These are phyloP conservation scores for Solanum chmielewskii DNA, from an alignment of 257 asterid species.

Conservation along the genomic window DNA sequence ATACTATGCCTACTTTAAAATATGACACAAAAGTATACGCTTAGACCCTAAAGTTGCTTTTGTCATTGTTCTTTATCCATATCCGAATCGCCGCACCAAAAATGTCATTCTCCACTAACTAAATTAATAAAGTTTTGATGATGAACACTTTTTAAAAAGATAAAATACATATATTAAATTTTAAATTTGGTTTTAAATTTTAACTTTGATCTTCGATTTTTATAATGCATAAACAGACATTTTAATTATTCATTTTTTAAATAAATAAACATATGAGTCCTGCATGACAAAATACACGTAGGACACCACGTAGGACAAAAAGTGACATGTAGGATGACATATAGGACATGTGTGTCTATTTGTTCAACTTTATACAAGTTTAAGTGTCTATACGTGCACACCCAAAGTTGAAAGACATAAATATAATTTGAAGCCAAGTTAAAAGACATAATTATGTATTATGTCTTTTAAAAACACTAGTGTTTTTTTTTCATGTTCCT, in stretches of 20 bases:
- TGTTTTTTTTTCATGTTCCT: background rate
- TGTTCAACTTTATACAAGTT: too few species aligned
- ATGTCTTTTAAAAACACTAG: background rate
- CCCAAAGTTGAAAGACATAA: rapidly evolving
- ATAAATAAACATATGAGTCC: too few species aligned
- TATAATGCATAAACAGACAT: too few species aligned
- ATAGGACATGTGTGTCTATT: too few species aligned
- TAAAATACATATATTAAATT: too few species aligned
- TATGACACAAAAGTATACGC: background rate
- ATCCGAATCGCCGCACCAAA: background rate
- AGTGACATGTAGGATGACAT: too few species aligned
- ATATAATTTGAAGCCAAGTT: rapidly evolving
- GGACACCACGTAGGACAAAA: too few species aligned
- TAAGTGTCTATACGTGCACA: too few species aligned
- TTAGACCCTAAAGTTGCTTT: background rate
- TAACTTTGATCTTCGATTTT: rapidly evolving
- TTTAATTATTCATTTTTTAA: too few species aligned
- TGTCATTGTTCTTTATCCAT: background rate
- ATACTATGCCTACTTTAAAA: background rate
- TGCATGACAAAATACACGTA: too few species aligned
- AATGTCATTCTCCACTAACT: background rate
- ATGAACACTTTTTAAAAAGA: background rate
- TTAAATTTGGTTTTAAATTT: rapidly evolving
- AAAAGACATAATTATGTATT: too few species aligned
- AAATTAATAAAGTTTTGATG: background rate